phyloP scores from a whole-genome alignment of 2,329 filamentous ascomycete genomes.

The Epichloe hybrida region DNA sequence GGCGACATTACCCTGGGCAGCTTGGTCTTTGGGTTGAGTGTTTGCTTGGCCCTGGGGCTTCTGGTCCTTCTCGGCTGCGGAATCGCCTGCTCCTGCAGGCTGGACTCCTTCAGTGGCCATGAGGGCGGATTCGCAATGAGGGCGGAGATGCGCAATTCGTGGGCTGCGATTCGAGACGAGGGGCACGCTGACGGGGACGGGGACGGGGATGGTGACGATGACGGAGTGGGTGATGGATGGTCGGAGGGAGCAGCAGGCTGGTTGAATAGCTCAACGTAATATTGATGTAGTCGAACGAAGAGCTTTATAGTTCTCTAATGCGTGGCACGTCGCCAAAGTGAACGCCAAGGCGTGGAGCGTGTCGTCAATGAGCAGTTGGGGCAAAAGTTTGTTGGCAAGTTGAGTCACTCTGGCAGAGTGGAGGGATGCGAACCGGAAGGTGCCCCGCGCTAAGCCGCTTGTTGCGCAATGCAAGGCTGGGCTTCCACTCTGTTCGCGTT shows the following conservation, averaged over 20 bases:
- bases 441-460: constrained; percentile 21
- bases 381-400: constrained; percentile 16
- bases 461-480: not conserved
- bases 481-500: no score
- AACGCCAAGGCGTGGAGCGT: not conserved
- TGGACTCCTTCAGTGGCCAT: constrained; percentile 22
- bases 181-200: not conserved
- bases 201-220: not conserved
- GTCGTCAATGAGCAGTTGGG: constrained; percentile 2
- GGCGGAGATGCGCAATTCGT: not conserved
- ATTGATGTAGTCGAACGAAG: not conserved
- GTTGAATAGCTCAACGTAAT: not conserved
- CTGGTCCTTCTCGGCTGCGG: constrained; percentile 13
- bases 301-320: not conserved
- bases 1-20: constrained; percentile 5
- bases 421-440: constrained; percentile 2
- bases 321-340: not conserved
- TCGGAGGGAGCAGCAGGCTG: not conserved
- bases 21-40: constrained; percentile 11
- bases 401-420: constrained; percentile 22
- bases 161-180: not conserved
- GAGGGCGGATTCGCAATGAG: not conserved
- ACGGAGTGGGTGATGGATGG: not conserved
- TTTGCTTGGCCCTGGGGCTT: constrained; percentile 10
- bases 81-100: constrained; percentile 15